A percentile compares a stretch with the other conserved stretches of the same genome.
phyloP scores from a whole-genome alignment of 495 filamentous ascomycete species.

The Aspergillus asperescens region DNA sequence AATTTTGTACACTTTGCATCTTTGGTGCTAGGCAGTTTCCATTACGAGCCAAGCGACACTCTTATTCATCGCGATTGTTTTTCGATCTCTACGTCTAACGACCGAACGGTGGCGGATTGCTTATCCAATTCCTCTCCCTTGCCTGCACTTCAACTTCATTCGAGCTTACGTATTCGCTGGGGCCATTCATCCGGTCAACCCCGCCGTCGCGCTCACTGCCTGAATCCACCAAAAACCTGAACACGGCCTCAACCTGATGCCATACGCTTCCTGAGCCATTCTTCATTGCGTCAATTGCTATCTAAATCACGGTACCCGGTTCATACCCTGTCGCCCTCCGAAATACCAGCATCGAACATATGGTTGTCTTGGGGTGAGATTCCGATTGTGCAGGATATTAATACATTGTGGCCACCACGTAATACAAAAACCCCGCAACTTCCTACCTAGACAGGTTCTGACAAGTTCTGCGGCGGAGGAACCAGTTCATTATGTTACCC shows the following conservation, averaged over 20 bases:
- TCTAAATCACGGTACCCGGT: background rate
- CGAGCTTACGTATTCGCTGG: constrained; percentile 22
- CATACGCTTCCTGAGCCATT: background rate
- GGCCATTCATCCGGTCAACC: constrained; percentile 15
- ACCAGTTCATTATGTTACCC: constrained; percentile 80
- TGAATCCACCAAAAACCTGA: constrained; percentile 5
- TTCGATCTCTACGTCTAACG: constrained; percentile 11
- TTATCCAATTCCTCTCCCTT: constrained; percentile 9
- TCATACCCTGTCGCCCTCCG: background rate
- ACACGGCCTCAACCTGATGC: constrained; percentile 7
- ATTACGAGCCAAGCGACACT: constrained; percentile 11
- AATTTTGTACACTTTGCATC: constrained; percentile 14
- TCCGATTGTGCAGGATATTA: background rate
- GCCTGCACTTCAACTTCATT: constrained; percentile 2
- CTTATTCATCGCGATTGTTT: constrained; percentile 1
- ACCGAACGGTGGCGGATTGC: constrained; percentile 11
- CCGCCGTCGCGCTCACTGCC: constrained; percentile 16
- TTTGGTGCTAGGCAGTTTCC: constrained; percentile 8
- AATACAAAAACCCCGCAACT: background rate
- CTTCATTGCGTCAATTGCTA: background rate
- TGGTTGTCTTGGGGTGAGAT: constrained; percentile 12
- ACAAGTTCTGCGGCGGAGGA: constrained; percentile 17
- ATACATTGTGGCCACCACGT: background rate
- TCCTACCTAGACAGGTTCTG: constrained; percentile 3
- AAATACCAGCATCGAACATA: constrained; percentile 6